Evolutionary conservation across 345 rosid genomes (phyloP).

Genomic region (Dimocarpus longan): DNA sequence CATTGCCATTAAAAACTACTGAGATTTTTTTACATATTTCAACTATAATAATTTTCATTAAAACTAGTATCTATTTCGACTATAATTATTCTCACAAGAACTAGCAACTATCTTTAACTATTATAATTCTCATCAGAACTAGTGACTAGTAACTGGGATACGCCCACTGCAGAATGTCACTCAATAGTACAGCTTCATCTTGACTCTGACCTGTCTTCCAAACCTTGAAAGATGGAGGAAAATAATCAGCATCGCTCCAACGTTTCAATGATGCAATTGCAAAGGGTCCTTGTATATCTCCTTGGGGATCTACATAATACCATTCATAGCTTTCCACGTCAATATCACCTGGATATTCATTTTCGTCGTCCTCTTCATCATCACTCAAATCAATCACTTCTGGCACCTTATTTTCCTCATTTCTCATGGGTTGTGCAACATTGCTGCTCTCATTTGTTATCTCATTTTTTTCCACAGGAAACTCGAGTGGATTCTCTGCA

Average conservation of each 20-base stretch:
- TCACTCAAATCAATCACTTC: constrained; percentile 64
- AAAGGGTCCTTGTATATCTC: constrained; percentile 68
- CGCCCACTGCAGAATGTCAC: constrained; percentile 31
- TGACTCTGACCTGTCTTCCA: constrained; percentile 62
- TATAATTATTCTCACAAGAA: too few species aligned
- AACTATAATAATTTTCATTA: too few species aligned
- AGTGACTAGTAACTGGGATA: constrained; percentile 11
- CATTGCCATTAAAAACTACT: too few species aligned
- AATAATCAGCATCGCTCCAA: constrained; percentile 58
- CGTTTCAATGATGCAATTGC: constrained; percentile 50
- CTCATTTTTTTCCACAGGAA: constrained; percentile 13
- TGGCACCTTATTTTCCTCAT: neutral
- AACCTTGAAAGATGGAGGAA: constrained; percentile 59
- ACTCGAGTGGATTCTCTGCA: constrained; percentile 24
- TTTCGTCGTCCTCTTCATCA: constrained; percentile 50
- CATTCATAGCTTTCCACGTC: constrained; percentile 42
- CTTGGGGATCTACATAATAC: constrained; percentile 71
- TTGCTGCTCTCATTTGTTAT: neutral
- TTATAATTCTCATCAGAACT: neutral
- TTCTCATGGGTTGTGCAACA: neutral
- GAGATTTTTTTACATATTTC: too few species aligned
- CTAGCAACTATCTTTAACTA: too few species aligned
- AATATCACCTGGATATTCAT: constrained; percentile 23
- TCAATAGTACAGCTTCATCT: constrained; percentile 47
- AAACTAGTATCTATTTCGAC: too few species aligned